A percentile compares a stretch with the other conserved stretches of the same genome.
Conservation (phyloP, 139 green algal genomes). For the Coelastrella sp. region DNA sequence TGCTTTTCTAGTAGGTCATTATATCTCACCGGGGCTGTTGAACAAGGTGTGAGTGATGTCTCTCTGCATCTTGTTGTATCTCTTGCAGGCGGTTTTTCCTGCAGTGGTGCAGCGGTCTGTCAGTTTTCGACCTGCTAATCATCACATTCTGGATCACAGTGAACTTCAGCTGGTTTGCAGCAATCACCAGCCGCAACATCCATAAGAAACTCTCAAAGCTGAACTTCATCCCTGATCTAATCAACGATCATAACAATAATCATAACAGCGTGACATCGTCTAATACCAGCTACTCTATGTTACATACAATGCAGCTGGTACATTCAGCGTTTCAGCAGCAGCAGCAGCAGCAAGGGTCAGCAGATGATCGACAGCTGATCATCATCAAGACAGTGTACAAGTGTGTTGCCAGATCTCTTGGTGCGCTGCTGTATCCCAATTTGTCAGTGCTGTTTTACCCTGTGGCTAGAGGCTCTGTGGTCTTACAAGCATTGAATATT, state of each 20-base stretch:
- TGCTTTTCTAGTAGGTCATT: too few species aligned
- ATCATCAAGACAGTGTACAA: constrained; percentile 2
- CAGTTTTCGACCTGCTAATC: background rate
- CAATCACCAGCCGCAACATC: background rate
- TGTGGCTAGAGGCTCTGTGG: background rate
- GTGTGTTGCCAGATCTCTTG: background rate
- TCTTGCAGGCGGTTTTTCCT: background rate
- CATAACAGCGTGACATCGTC: too few species aligned
- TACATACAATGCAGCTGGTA: background rate
- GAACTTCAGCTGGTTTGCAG: background rate
- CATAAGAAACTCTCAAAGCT: background rate
- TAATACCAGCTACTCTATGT: too few species aligned
- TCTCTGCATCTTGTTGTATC: too few species aligned
- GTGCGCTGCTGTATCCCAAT: background rate
- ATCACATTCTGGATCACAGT: background rate
- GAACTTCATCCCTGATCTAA: too few species aligned
- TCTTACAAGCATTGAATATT: background rate
- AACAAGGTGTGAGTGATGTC: too few species aligned
- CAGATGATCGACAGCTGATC: background rate
- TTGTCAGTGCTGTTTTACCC: background rate
- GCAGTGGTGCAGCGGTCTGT: background rate
- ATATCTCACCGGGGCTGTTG: too few species aligned
- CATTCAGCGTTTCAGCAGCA: background rate
- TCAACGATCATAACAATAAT: too few species aligned
- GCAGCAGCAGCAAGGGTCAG: background rate